These are phyloP conservation scores for Adansonia madagascariensis DNA, from an alignment of 441 rosid species.

Conservation along the genomic window DNA sequence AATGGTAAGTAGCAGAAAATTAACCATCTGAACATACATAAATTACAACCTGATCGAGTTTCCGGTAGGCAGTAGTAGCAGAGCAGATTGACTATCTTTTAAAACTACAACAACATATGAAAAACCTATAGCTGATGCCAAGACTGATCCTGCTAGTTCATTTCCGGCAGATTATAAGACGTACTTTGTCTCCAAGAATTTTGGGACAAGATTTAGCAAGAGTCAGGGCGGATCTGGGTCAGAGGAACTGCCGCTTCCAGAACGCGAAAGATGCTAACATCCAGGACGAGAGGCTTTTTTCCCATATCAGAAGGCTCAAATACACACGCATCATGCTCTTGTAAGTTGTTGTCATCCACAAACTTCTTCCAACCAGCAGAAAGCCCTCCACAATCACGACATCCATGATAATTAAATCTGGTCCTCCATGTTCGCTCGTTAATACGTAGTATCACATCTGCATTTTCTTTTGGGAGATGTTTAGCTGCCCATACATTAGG, in stretches of 20 bases:
- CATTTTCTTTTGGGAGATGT: conserved; percentile 38
- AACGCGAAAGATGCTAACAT: conserved; percentile 44
- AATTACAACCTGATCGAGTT: neutral
- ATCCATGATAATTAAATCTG: conserved; percentile 34
- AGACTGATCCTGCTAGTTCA: conserved; percentile 24
- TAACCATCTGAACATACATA: neutral
- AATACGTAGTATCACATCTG: conserved; percentile 43
- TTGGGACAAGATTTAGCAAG: conserved; percentile 23
- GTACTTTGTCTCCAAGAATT: neutral
- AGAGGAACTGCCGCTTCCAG: conserved; percentile 26
- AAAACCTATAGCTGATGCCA: neutral
- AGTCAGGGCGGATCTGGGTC: conserved; percentile 15
- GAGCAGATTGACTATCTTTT: neutral
- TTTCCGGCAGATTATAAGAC: neutral
- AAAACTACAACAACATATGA: conserved; percentile 13
- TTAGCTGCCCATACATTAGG: conserved; percentile 47
- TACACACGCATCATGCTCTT: conserved; percentile 48
- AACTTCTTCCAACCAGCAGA: conserved; percentile 52
- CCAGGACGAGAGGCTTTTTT: conserved; percentile 34
- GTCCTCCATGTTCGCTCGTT: conserved; percentile 44
- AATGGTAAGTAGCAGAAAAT: neutral
- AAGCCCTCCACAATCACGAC: conserved; percentile 47
- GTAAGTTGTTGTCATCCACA: conserved; percentile 40
- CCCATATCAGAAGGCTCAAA: conserved; percentile 36
- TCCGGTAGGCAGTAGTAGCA: neutral